A percentile compares a stretch with the other conserved stretches of the same genome.
These are phyloP conservation scores for Podospora comata DNA, from an alignment of 495 filamentous ascomycete genomes.

Conservation along the genomic window DNA sequence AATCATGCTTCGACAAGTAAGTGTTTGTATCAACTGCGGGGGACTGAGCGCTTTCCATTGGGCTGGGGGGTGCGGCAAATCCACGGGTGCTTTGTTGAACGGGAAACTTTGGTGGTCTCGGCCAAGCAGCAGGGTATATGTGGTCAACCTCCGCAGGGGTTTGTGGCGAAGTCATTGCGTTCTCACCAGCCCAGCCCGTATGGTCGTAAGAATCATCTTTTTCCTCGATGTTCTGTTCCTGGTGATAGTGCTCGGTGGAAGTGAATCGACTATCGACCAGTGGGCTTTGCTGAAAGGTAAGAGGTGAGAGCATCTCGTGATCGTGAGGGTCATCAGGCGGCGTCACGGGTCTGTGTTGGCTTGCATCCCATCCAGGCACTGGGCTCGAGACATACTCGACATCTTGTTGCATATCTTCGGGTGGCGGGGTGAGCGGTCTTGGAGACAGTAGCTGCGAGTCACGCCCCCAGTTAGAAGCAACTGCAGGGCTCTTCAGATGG, in stretches of 20 bases:
- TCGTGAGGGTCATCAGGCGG: conserved; percentile 8
- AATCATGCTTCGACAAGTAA: background rate
- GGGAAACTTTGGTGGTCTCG: background rate
- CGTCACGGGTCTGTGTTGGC: conserved; percentile 10
- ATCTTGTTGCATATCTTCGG: conserved; percentile 4
- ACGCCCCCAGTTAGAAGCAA: conserved; percentile 4
- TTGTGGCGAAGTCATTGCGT: background rate
- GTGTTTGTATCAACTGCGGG: background rate
- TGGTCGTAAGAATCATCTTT: no score
- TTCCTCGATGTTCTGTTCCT: background rate
- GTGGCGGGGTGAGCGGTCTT: conserved; percentile 2
- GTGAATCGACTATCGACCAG: background rate
- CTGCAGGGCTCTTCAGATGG: conserved; percentile 6
- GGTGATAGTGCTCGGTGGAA: background rate
- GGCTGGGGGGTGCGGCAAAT: background rate
- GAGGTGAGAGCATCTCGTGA: conserved; percentile 5
- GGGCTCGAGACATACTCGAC: background rate
- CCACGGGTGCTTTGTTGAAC: background rate
- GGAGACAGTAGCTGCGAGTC: conserved; percentile 13
- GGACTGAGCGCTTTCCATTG: background rate
- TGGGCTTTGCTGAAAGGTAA: background rate
- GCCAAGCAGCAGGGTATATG: background rate
- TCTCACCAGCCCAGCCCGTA: no score
- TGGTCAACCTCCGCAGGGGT: background rate
- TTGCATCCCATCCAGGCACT: conserved; percentile 7